Percentiles rank a stretch among this genome's conserved stretches.
These are phyloP conservation scores for Lasiodiplodia sp. DNA, from an alignment of 2,329 filamentous ascomycete species.

Conservation along the genomic window DNA sequence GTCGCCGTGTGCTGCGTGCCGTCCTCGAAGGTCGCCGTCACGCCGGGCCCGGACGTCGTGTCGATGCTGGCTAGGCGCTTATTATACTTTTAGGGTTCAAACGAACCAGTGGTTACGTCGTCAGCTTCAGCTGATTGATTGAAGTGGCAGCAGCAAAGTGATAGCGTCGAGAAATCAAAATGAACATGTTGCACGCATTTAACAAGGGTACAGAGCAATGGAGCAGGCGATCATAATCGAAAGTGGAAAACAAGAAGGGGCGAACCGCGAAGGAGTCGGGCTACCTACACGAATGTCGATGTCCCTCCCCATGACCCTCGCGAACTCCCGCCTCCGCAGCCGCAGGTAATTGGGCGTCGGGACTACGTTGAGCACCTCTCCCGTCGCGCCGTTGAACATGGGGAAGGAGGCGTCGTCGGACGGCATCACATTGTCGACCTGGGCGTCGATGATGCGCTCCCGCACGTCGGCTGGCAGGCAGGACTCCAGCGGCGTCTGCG, in stretches of 20 bases:
- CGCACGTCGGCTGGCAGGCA: conserved; percentile 57
- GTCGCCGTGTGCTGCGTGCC: conserved; percentile 40
- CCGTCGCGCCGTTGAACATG: conserved; percentile 44
- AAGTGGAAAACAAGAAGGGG: neutral
- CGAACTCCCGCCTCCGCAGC: conserved; percentile 44
- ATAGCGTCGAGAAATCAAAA: too few species aligned
- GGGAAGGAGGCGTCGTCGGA: conserved; percentile 37
- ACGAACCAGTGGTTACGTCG: neutral
- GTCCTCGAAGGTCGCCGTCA: conserved; percentile 47
- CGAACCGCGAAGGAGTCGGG: neutral
- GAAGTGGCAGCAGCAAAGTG: neutral
- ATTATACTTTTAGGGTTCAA: conserved; percentile 38
- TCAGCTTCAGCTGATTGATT: too few species aligned
- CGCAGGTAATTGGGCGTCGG: conserved; percentile 44
- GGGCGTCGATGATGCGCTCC: conserved; percentile 58
- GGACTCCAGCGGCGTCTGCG: conserved; percentile 41
- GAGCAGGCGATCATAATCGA: too few species aligned
- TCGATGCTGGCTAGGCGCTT: conserved; percentile 49
- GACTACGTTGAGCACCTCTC: conserved; percentile 39
- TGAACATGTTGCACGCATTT: neutral
- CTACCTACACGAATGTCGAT: conserved; percentile 37
- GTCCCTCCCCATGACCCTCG: conserved; percentile 39
- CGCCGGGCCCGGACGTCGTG: conserved; percentile 40
- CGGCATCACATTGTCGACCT: conserved; percentile 59
- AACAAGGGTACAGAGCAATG: too few species aligned